Evolutionary conservation across 2,329 filamentous ascomycete species (phyloP).

Genomic region (Zalaria obscura): DNA sequence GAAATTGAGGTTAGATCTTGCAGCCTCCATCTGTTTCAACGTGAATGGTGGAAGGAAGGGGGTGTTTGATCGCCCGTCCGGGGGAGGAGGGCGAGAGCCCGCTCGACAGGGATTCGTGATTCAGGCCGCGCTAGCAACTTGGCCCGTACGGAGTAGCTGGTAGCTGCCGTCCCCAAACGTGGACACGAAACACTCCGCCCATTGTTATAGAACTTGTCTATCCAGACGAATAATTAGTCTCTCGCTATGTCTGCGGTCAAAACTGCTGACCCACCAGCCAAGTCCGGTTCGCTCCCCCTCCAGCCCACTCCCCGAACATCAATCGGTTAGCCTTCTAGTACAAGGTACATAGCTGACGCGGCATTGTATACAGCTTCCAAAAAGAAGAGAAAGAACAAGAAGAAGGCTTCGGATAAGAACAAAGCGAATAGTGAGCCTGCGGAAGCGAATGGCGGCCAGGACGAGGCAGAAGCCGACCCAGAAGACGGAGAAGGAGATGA

Average conservation of each 20-base stretch:
- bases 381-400: conserved; percentile 45
- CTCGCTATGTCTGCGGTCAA: conserved; percentile 8
- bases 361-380: conserved; percentile 24
- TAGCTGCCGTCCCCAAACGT: too few relatives aligned
- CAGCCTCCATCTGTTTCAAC: too few relatives aligned
- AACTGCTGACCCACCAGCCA: conserved; percentile 6
- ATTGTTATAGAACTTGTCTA: too few relatives aligned
- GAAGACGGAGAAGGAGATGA: conserved; percentile 27
- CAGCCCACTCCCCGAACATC: not conserved
- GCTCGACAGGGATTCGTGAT: too few relatives aligned
- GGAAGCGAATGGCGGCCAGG: conserved; percentile 19
- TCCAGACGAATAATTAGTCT: not conserved
- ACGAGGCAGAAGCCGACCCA: conserved; percentile 20
- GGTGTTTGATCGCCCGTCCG: not conserved
- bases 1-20: too few relatives aligned
- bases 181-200: too few relatives aligned
- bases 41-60: not conserved
- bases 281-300: conserved; percentile 7
- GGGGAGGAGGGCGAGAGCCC: not conserved
- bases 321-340: not conserved
- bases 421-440: conserved; percentile 22
- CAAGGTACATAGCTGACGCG: conserved; percentile 6
- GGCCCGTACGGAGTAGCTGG: not conserved
- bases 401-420: conserved; percentile 34
- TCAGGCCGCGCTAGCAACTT: not conserved